phyloP scores from a whole-genome alignment of 495 filamentous ascomycete species.

The Neurospora sp. region DNA sequence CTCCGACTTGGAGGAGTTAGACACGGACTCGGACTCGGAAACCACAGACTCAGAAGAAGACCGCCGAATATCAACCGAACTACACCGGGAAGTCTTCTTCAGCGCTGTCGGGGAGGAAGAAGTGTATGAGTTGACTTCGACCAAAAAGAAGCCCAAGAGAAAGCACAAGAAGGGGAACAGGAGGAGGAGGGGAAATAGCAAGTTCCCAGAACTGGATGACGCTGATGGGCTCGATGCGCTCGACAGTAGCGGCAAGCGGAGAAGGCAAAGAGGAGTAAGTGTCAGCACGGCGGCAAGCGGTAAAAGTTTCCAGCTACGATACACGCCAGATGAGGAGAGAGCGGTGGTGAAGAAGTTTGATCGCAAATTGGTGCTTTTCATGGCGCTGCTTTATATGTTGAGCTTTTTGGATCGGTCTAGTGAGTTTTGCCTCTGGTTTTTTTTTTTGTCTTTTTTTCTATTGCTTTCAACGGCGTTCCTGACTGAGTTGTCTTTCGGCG shows the following conservation, averaged over 20 bases:
- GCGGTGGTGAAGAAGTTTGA: conserved; percentile 67
- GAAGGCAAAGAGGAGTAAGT: not conserved
- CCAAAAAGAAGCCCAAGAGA: not conserved
- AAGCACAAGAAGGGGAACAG: not conserved
- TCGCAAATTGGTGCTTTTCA: conserved; percentile 62
- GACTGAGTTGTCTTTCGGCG: no score
- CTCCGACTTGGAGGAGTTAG: not conserved
- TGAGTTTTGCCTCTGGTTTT: conserved; percentile 25
- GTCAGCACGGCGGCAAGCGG: not conserved
- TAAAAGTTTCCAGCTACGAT: conserved; percentile 18
- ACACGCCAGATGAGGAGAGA: conserved; percentile 65
- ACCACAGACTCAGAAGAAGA: not conserved
- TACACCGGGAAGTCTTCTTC: not conserved
- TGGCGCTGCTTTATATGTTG: conserved; percentile 73
- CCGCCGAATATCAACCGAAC: not conserved
- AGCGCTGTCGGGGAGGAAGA: not conserved
- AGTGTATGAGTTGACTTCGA: not conserved
- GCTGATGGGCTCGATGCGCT: not conserved
- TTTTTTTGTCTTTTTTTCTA: not conserved
- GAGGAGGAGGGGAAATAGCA: not conserved
- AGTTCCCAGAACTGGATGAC: not conserved
- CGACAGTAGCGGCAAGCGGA: not conserved
- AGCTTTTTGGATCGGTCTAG: conserved; percentile 72
- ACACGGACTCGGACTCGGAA: not conserved
- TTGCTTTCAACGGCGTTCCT: not conserved